A percentile compares a stretch with the other conserved stretches of the same genome.
Evolutionary conservation across 139 green algal species (phyloP).

Genomic region (Micractinium sp.): DNA sequence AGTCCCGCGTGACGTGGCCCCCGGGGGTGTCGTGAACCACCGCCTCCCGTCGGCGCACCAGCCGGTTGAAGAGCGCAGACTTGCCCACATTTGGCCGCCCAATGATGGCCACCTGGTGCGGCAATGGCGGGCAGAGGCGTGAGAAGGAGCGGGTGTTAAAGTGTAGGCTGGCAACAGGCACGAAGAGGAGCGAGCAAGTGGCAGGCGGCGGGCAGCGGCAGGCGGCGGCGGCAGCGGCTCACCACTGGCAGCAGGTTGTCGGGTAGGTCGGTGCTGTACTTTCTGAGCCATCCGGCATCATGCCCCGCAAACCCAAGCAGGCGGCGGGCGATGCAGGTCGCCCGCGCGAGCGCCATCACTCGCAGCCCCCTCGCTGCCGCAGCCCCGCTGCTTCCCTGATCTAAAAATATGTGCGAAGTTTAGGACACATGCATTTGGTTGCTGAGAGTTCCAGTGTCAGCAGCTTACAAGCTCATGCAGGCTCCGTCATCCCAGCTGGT

Average conservation of each 20-base stretch:
- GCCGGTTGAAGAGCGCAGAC: constrained; percentile 90
- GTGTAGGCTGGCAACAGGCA: neutral
- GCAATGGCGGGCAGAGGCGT: neutral
- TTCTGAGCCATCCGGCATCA: neutral
- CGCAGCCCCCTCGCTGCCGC: no score
- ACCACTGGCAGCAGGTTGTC: constrained; percentile 43
- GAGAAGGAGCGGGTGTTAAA: neutral
- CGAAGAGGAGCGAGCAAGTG: neutral
- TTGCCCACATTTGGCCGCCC: constrained; percentile 93
- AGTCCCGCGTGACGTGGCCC: constrained; percentile 94
- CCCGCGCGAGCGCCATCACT: constrained; percentile 4
- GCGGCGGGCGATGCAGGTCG: neutral
- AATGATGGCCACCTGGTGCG: constrained; percentile 74
- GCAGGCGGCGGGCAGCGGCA: neutral
- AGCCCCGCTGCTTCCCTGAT: no score
- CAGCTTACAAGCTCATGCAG: no score
- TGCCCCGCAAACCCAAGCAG: neutral
- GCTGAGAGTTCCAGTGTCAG: no score
- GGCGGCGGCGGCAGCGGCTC: constrained; percentile 8
- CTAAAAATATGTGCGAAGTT: no score
- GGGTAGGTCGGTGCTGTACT: constrained; percentile 29
- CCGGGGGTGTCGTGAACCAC: constrained; percentile 91
- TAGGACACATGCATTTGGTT: no score
- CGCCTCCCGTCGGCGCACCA: constrained; percentile 66
- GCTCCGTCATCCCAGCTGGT: no score